Evolutionary conservation across 2,329 filamentous ascomycete species (phyloP).

Genomic region (Epichloe gansuensis): DNA sequence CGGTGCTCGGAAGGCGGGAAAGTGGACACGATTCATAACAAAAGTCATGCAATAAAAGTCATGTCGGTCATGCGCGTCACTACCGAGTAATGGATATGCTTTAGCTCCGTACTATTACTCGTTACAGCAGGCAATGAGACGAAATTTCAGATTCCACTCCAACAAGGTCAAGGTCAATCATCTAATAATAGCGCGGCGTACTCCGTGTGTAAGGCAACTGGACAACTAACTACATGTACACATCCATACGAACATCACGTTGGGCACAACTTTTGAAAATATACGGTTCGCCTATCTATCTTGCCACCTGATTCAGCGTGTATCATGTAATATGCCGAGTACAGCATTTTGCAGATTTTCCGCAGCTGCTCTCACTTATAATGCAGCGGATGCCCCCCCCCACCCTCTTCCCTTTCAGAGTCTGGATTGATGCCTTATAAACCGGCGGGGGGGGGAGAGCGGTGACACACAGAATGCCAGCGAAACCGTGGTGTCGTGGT

Average conservation of each 20-base stretch:
- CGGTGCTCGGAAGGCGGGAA: slow-evolving; percentile 1
- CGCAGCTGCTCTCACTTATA: neutral
- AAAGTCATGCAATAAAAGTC: too few species aligned
- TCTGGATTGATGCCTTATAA: neutral
- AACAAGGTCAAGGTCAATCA: neutral
- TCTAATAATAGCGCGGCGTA: too few species aligned
- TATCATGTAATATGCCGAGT: neutral
- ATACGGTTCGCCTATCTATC: neutral
- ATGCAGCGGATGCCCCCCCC: neutral
- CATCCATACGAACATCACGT: neutral
- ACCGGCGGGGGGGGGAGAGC: neutral
- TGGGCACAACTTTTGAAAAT: too few species aligned
- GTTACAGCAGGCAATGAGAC: too few species aligned
- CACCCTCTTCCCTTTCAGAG: too few species aligned
- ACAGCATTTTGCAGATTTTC: neutral
- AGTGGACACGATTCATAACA: neutral
- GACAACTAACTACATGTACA: too few species aligned
- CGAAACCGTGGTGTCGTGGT: neutral
- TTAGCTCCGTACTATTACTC: too few species aligned
- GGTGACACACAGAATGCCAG: neutral
- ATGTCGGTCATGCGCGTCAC: neutral
- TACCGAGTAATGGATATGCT: neutral
- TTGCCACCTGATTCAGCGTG: neutral
- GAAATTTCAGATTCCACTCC: too few species aligned
- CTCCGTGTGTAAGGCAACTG: too few species aligned